Evolutionary conservation across 2,329 filamentous ascomycete species (phyloP).

Genomic region (Microsporum canis): DNA sequence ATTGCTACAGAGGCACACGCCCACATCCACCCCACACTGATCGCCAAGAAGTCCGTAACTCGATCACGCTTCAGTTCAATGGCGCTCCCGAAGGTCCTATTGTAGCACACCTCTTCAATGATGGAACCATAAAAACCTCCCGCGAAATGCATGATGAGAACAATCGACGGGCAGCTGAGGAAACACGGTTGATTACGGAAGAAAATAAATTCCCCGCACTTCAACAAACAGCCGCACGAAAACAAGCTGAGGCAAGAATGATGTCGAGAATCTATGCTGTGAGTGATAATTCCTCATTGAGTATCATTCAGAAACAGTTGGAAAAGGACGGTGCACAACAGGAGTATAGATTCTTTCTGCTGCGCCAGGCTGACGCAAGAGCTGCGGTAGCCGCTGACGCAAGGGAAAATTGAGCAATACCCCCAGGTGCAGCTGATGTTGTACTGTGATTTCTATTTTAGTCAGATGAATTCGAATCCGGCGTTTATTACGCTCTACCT

Average conservation of each 20-base stretch:
- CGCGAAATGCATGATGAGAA: not conserved
- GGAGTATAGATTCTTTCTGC: too few relatives aligned
- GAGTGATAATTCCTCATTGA: not conserved
- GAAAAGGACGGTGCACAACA: not conserved
- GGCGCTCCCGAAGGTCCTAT: not conserved
- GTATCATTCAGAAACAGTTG: not conserved
- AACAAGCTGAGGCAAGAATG: too few relatives aligned
- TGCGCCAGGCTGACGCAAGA: too few relatives aligned
- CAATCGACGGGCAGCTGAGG: not conserved
- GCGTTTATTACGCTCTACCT: too few relatives aligned
- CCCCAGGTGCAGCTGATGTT: too few relatives aligned
- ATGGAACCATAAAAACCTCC: slow-evolving; percentile 2
- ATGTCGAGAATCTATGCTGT: too few relatives aligned
- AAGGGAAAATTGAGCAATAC: too few relatives aligned
- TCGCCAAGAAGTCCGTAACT: slow-evolving; percentile 2
- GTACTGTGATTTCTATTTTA: too few relatives aligned
- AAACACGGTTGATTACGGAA: not conserved
- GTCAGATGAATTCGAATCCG: too few relatives aligned
- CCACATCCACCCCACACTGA: not conserved
- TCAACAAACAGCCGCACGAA: not conserved
- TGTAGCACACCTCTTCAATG: slow-evolving; percentile 6
- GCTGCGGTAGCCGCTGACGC: too few relatives aligned
- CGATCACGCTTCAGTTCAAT: not conserved
- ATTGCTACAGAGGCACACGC: too few relatives aligned
- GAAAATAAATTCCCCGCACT: not conserved